Evolutionary conservation across 257 asterid species (phyloP), one percentile per base, ranked within the genome.

Genomic region (Solanum habrochaites): DNA sequence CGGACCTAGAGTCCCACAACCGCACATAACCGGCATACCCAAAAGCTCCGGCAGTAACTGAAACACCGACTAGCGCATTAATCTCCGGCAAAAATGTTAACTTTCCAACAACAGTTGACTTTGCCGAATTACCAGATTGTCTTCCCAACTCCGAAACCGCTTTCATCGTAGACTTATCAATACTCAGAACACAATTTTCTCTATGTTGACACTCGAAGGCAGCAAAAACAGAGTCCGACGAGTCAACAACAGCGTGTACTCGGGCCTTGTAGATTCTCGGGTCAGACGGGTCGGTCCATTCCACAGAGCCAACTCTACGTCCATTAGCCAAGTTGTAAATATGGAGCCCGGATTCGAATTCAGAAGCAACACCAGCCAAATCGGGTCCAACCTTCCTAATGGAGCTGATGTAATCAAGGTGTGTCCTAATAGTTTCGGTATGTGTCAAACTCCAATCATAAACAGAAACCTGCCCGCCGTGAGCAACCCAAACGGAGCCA

Each of bases 1-100:
- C 56, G 31, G 95, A 86, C 86, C 99, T 92, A 11, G 92, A 90
- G 74, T 97, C 99, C 99, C 99, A 97, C 86, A 97, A 72, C 29
- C 99, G 91, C 27, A 97, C 89, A 62, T 95, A 97, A 64, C 99
- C 99, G 2, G 99, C 92, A 43, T 91, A 97, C 5, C 98, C 99
- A 69, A 97, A 97, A 11, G 98, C 98, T 20, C 99, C 96, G 2
- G 98, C 92, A 6, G 95, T 91, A 58, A 97, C 95, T 1, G 97
- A 93, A 58, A 91, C 92, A 47, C 98, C 99, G 2, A 92, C 88
- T 75, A 97, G 83, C 45, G 93, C 78, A 37, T 95, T 93, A 52
- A 88, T 37, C 11, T 88, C 91, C 6, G 92, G 85, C 56, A 93
- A 89, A 77, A 90, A 93, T 42, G 88, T 90, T 86, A 97, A 91